Conservation (phyloP, 225 moss, liverwort and hornwort species). For the Asterella californica region DNA sequence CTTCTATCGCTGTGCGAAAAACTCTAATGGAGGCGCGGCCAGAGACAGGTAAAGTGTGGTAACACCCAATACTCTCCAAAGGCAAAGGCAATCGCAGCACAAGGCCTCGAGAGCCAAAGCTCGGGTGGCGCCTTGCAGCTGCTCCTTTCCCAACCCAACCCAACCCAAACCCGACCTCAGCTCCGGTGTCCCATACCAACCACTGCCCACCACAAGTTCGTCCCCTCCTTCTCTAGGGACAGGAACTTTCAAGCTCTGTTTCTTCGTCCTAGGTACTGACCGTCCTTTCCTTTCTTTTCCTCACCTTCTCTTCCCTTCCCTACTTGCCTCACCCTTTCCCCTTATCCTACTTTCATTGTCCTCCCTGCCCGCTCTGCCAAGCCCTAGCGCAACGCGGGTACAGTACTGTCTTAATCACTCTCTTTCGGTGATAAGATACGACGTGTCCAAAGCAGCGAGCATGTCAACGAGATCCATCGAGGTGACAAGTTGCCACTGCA, state of each 20-base stretch:
- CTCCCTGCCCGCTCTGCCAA: conserved; percentile 3
- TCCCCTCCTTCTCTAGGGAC: not conserved
- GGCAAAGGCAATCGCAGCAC: conserved; percentile 1
- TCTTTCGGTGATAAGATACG: conserved; percentile 24
- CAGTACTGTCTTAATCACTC: conserved; percentile 12
- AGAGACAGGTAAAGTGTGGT: conserved; percentile 10
- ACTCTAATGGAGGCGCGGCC: conserved; percentile 18
- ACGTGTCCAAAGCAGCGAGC: conserved; percentile 17
- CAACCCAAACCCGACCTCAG: not conserved
- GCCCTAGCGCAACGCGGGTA: conserved; percentile 26
- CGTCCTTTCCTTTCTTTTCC: conserved; percentile 1
- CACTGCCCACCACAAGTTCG: conserved; percentile 20
- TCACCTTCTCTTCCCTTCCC: not conserved
- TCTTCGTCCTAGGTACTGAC: not conserved
- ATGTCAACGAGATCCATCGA: conserved; percentile 13
- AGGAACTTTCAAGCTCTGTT: not conserved
- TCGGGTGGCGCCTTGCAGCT: conserved; percentile 9
- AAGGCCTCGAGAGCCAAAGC: not conserved
- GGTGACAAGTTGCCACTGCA: conserved; percentile 17
- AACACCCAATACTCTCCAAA: conserved; percentile 4
- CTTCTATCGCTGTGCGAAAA: not conserved
- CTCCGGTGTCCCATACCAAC: conserved; percentile 7
- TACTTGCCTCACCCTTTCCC: not conserved
- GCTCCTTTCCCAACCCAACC: not conserved
- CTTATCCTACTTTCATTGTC: not conserved